Base-by-base conservation (phyloP, 306 rosid species). In the Begonia fuchsioides region DNA sequence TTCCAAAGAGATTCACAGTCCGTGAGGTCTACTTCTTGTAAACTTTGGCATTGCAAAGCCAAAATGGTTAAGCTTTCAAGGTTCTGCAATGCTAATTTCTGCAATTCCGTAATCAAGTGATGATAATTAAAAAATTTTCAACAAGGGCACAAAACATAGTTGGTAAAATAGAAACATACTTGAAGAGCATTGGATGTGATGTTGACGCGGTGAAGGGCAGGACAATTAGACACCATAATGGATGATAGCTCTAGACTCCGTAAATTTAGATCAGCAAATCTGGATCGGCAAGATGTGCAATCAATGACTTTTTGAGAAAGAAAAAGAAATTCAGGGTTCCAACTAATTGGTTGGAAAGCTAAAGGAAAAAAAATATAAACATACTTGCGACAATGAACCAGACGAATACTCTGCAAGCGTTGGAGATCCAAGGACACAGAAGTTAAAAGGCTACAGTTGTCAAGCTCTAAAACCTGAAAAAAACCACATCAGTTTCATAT, bases 321-420 rank as follows among this genome's bases (percentile, higher is more conserved):
- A 26, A 26, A 26, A 26, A 26, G 8, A 26, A 26, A 1, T 4
- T 26, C 35, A 6, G 7, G 35, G 35, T 26, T 26, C 32, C 32
- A 20, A 20, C 7, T 26, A 26, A 26, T 26, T 8, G 1, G 7
- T 2, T 4, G 35, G 35, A 26, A 26, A 26, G 35, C 35, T 26
- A 26, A 26, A 26, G 35, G 35, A 26, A 26, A 26, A 19, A 19
- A 26, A 26, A 26, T 26, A 50, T 44, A 13, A 15, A 56, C 80
- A 38, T 79, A 92, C 98, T 92, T 92, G 80, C 98, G 98, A 67
- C 98, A 92, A 71, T 92, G 94, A 41, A 82, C 96, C 61, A 92
- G 65, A 71, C 98, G 82, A 60, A 92, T 85, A 75, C 54, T 77
- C 70, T 66, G 83, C 71, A 92, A 67, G 32, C 75, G 81, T 2